These are phyloP conservation scores for Adiantum capillusveneris DNA, from an alignment of 75 land plant species.

Conservation along the genomic window DNA sequence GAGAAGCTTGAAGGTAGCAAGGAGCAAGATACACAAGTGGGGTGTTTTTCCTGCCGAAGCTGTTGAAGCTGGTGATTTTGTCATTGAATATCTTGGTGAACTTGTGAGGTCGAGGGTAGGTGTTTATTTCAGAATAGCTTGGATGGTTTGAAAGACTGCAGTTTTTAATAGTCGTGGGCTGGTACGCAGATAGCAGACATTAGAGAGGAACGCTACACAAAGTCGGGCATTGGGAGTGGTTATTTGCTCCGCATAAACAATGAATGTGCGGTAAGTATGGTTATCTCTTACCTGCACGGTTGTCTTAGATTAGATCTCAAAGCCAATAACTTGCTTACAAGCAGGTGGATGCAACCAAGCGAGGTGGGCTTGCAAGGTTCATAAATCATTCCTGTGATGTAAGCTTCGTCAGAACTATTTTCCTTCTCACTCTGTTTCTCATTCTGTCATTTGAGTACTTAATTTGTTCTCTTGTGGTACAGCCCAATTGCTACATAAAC, in stretches of 20 bases:
- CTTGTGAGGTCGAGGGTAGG: slow-evolving; percentile 66
- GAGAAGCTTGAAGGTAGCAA: slow-evolving; percentile 70
- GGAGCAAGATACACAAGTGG: slow-evolving; percentile 98
- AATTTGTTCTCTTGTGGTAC: slow-evolving; percentile 6
- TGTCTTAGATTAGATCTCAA: neutral
- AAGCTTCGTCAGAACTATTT: neutral
- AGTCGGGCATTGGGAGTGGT: slow-evolving; percentile 93
- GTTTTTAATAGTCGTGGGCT: no score
- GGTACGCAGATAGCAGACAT: slow-evolving; percentile 72
- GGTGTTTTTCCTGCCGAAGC: slow-evolving; percentile 84
- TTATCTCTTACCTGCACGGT: neutral
- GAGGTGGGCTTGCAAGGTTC: slow-evolving; percentile 94
- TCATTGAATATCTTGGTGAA: slow-evolving; percentile 97
- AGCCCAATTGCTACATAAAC: slow-evolving; percentile 97
- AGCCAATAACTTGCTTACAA: no score
- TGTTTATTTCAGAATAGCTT: no score
- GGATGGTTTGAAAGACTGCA: no score
- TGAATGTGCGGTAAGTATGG: slow-evolving; percentile 75
- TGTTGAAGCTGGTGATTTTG: slow-evolving; percentile 92
- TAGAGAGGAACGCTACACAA: slow-evolving; percentile 73
- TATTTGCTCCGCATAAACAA: slow-evolving; percentile 89
- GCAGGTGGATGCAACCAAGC: slow-evolving; percentile 94
- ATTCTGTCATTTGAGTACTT: neutral
- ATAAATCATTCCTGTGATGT: slow-evolving; percentile 98
- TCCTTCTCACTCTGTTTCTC: neutral